Percentiles rank a stretch among this genome's conserved stretches.
These are phyloP conservation scores for Exophiala lecanii-corni DNA, from an alignment of 2,329 filamentous ascomycete genomes.

Conservation along the genomic window DNA sequence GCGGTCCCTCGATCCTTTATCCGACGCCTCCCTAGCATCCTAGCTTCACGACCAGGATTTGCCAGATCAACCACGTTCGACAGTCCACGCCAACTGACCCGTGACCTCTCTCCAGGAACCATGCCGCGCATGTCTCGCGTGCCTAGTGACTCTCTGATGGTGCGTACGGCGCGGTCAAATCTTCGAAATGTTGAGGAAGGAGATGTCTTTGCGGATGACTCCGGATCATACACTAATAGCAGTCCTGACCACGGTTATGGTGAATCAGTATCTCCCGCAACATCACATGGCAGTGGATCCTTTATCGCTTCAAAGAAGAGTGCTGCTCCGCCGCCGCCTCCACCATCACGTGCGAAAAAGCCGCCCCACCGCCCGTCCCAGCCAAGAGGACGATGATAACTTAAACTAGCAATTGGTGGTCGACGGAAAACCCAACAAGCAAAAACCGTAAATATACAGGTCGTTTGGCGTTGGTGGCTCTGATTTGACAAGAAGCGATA, in stretches of 20 bases:
- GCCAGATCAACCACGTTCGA: slow-evolving; percentile 57
- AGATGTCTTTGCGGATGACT: slow-evolving; percentile 51
- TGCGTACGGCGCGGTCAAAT: slow-evolving; percentile 45
- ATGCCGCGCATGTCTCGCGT: slow-evolving; percentile 45
- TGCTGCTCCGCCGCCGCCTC: slow-evolving; percentile 56
- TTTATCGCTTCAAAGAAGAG: slow-evolving; percentile 45
- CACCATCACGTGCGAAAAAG: slow-evolving; percentile 60
- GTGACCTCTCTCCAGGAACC: slow-evolving; percentile 48
- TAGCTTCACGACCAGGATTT: slow-evolving; percentile 41
- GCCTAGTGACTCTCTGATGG: slow-evolving; percentile 51
- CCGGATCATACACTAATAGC: slow-evolving; percentile 42
- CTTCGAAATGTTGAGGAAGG: slow-evolving; percentile 38
- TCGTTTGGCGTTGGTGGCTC: slow-evolving; percentile 1
- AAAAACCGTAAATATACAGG: background rate
- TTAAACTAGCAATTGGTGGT: too few relatives aligned
- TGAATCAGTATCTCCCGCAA: slow-evolving; percentile 52
- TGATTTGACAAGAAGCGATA: too few relatives aligned
- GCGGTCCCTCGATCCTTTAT: slow-evolving; percentile 34
- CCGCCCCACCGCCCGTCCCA: slow-evolving; percentile 61
- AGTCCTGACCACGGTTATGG: slow-evolving; percentile 47
- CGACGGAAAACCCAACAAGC: too few relatives aligned
- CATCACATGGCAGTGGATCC: slow-evolving; percentile 49
- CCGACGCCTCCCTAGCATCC: slow-evolving; percentile 29
- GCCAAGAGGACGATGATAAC: slow-evolving; percentile 49
- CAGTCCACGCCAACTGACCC: slow-evolving; percentile 48